Percentiles rank a stretch among this genome's conserved stretches.
Conservation (phyloP, 352 stramenopile species). For the Globisporangium rhizosaccharum region DNA sequence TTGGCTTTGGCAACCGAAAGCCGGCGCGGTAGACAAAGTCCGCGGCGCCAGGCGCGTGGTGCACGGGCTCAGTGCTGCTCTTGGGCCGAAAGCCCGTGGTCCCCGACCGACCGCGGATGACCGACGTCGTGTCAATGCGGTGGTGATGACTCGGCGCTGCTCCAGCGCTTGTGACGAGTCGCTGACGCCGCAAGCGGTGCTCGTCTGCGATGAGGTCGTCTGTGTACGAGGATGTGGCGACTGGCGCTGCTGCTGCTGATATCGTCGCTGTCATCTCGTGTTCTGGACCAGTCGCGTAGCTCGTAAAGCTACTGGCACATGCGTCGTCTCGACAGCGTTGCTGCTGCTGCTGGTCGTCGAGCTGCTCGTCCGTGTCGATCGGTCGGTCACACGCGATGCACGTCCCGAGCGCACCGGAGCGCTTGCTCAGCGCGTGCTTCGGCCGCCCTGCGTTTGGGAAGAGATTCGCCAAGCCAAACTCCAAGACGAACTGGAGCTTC, state of each 20-base stretch:
- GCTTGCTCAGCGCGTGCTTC: conserved; percentile 22
- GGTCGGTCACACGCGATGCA: conserved; percentile 64
- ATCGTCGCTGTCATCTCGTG: neutral
- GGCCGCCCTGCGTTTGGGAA: conserved; percentile 44
- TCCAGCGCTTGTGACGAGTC: conserved; percentile 9
- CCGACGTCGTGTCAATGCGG: conserved; percentile 48
- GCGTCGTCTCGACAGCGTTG: neutral
- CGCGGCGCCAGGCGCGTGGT: conserved; percentile 33
- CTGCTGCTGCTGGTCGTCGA: neutral
- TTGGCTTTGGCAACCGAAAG: conserved; percentile 44
- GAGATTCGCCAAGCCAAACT: conserved; percentile 56
- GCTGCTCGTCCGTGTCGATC: conserved; percentile 27
- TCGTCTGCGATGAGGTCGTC: conserved; percentile 24
- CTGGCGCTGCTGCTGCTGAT: neutral
- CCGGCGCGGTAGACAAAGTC: conserved; percentile 59
- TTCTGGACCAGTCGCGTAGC: neutral
- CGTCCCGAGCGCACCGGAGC: conserved; percentile 29
- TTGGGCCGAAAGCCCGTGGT: conserved; percentile 25
- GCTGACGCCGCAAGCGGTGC: conserved; percentile 26
- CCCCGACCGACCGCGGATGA: conserved; percentile 37
- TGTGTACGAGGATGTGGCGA: conserved; percentile 1
- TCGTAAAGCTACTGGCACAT: neutral
- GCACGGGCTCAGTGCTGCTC: conserved; percentile 20
- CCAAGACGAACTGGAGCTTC: conserved; percentile 41
- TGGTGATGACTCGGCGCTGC: conserved; percentile 12